phyloP scores from a whole-genome alignment of 495 filamentous ascomycete genomes.

The Penicillium dipodomyicola region DNA sequence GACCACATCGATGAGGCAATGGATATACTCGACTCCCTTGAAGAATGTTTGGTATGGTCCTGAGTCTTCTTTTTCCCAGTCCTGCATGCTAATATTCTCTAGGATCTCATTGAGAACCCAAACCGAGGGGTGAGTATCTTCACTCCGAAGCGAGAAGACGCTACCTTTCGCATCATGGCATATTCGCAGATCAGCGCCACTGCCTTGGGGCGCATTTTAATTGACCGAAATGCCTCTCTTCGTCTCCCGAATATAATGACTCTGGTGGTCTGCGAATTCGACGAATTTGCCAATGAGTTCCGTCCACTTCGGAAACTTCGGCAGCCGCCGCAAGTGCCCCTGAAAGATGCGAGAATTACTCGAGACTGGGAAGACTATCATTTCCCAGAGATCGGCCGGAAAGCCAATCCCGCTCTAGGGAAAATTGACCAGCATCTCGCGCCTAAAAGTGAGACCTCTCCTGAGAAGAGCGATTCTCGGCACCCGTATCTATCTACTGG shows the following conservation, averaged over 20 bases:
- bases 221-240: too few relatives aligned
- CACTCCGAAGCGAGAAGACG: background rate
- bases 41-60: slow-evolving; percentile 3
- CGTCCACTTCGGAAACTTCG: slow-evolving; percentile 5
- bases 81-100: background rate
- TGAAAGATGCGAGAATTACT: slow-evolving; percentile 6
- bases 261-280: slow-evolving; percentile 2
- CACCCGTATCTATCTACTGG: background rate
- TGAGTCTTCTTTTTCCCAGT: background rate
- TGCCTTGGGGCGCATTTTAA: slow-evolving; percentile 8
- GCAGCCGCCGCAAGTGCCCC: background rate
- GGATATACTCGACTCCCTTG: background rate
- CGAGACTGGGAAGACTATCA: slow-evolving; percentile 27
- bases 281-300: background rate
- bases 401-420: slow-evolving; percentile 1
- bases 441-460: slow-evolving; percentile 1
- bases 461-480: background rate
- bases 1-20: background rate
- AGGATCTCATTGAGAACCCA: slow-evolving; percentile 9
- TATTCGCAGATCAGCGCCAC: slow-evolving; percentile 6
- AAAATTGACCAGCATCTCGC: slow-evolving; percentile 4
- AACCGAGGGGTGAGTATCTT: slow-evolving; percentile 1
- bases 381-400: slow-evolving; percentile 21
- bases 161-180: slow-evolving; percentile 10
- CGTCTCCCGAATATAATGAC: background rate